Evolutionary conservation across 129 eudicot genomes (phyloP).

Genomic region (sunflower (Helianthus annuus)): HanXRQr2.0-SUNRISE NC_035447.2:167386889-167387388

Average conservation of each 20-base stretch:
- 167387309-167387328: neutral
- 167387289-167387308: neutral
- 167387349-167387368: neutral
- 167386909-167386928: too few relatives aligned
- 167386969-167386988: too few relatives aligned
- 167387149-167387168: neutral
- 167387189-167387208: neutral
- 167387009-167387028: too few relatives aligned
- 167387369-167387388: neutral
- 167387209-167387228: neutral
- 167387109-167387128: neutral
- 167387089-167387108: neutral
- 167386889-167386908: too few relatives aligned
- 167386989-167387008: too few relatives aligned
- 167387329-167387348: neutral
- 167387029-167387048: neutral
- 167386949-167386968: too few relatives aligned
- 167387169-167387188: neutral
- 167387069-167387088: neutral
- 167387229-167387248: neutral
- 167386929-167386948: too few relatives aligned
- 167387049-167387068: neutral
- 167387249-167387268: neutral
- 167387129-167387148: neutral
- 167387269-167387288: neutral